Percentiles rank a stretch among this genome's conserved stretches.
Conservation (phyloP, 2,329 filamentous ascomycete genomes). For the Arthrobotrys sphaeroides region DNA sequence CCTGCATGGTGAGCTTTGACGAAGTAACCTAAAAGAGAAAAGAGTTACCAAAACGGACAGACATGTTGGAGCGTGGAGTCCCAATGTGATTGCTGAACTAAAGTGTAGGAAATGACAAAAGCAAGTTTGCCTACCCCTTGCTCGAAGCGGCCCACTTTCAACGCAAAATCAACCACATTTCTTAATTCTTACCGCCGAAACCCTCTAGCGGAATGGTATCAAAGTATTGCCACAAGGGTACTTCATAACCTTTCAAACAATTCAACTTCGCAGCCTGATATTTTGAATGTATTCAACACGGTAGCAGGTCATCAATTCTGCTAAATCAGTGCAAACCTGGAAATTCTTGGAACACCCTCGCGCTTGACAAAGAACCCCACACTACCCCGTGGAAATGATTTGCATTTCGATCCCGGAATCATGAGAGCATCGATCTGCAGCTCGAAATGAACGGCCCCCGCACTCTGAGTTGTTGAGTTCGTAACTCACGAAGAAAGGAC, state of each 20-base stretch:
- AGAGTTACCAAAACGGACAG: conserved; percentile 5
- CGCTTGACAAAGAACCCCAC: conserved; percentile 8
- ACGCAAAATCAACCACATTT: conserved; percentile 33
- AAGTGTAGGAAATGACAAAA: conserved; percentile 16
- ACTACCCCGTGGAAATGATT: conserved; percentile 28
- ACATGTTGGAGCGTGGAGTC: neutral
- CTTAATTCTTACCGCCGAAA: neutral
- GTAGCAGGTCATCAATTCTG: neutral
- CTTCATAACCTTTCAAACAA: neutral
- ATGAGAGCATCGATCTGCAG: conserved; percentile 2
- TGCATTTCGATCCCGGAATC: conserved; percentile 9
- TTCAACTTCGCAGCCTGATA: neutral
- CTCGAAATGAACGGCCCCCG: neutral
- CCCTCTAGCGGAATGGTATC: conserved; percentile 1
- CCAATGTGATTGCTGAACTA: no score
- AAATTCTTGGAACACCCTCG: neutral
- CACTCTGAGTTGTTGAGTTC: neutral
- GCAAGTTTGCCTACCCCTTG: neutral
- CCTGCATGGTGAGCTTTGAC: neutral
- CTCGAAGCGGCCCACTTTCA: neutral
- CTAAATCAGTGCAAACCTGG: neutral
- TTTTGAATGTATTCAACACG: neutral
- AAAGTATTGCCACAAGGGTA: neutral
- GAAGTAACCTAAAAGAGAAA: neutral
- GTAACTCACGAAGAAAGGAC: neutral